These are phyloP conservation scores for Cokeromyces recurvatus DNA, from an alignment of 371 early-diverging fungal species.

Conservation along the genomic window DNA sequence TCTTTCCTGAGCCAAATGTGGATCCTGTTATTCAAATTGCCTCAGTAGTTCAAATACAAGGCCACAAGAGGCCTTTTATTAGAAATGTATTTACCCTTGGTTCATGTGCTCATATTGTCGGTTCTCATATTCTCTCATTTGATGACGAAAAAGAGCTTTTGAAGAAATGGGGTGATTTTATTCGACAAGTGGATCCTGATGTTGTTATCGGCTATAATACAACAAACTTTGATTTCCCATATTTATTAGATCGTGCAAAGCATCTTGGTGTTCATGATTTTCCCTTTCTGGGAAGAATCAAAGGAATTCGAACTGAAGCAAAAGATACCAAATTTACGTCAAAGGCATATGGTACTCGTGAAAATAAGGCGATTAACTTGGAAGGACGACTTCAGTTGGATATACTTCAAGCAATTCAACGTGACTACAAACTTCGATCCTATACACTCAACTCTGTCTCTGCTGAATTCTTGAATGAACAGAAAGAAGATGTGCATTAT, in stretches of 20 bases:
- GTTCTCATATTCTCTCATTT: conserved; percentile 84
- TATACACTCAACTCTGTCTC: conserved; percentile 98
- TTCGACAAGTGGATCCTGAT: conserved; percentile 69
- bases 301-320: conserved; percentile 61
- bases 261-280: conserved; percentile 75
- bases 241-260: conserved; percentile 92
- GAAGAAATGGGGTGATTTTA: conserved; percentile 85
- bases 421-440: conserved; percentile 97
- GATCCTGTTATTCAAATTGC: conserved; percentile 99
- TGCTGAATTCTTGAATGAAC: conserved; percentile 97
- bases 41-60: conserved; percentile 88
- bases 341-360: conserved; percentile 92
- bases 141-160: conserved; percentile 86
- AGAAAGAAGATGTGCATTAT: conserved; percentile 99
- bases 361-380: conserved; percentile 82
- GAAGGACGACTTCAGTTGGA: conserved; percentile 98
- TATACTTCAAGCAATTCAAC: conserved; percentile 93
- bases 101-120: conserved; percentile 91
- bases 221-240: conserved; percentile 98
- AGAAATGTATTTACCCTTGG: conserved; percentile 92
- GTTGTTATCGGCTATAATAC: conserved; percentile 99
- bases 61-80: conserved; percentile 83
- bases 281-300: conserved; percentile 86
- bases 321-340: conserved; percentile 87
- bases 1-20: conserved; percentile 92